Percentiles rank a stretch among this genome's conserved stretches.
Conservation (phyloP, 2,329 filamentous ascomycete species). For the Xylariales sp. region DNA sequence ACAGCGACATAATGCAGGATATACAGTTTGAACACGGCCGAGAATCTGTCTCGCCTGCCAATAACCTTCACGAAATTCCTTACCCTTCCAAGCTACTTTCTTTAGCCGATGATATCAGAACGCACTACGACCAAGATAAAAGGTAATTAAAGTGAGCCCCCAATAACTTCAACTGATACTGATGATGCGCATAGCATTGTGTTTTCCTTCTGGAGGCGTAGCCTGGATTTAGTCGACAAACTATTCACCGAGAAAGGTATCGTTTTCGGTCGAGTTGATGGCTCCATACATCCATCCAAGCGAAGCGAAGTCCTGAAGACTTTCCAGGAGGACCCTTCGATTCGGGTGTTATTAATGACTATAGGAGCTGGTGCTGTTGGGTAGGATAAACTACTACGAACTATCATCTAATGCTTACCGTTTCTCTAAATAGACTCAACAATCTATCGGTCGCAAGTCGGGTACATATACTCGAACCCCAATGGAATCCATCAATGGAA, state of each 20-base stretch:
- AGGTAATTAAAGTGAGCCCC: constrained; percentile 28
- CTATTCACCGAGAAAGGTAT: constrained; percentile 43
- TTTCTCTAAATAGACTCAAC: constrained; percentile 34
- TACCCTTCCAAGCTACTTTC: constrained; percentile 42
- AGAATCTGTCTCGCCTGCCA: too few species aligned
- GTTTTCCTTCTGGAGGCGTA: constrained; percentile 52
- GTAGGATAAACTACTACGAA: constrained; percentile 38
- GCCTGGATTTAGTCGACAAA: constrained; percentile 46
- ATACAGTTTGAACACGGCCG: not conserved
- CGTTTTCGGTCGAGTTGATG: constrained; percentile 47
- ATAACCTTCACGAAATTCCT: not conserved
- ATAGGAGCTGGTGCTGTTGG: constrained; percentile 50
- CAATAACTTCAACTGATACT: not conserved
- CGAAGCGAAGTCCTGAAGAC: constrained; percentile 40
- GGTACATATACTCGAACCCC: constrained; percentile 49
- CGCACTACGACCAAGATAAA: constrained; percentile 38
- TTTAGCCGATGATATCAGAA: constrained; percentile 42
- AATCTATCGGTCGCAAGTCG: constrained; percentile 48
- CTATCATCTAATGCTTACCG: not conserved
- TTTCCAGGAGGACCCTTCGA: constrained; percentile 43
- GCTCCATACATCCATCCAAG: constrained; percentile 40
- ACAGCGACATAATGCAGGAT: not conserved
- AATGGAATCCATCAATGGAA: constrained; percentile 51
- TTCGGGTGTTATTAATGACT: constrained; percentile 48
- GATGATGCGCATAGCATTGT: constrained; percentile 45